These are phyloP conservation scores for Chrysanthemum seticuspe DNA, from an alignment of 129 eudicot species.

Conservation along the genomic window DNA sequence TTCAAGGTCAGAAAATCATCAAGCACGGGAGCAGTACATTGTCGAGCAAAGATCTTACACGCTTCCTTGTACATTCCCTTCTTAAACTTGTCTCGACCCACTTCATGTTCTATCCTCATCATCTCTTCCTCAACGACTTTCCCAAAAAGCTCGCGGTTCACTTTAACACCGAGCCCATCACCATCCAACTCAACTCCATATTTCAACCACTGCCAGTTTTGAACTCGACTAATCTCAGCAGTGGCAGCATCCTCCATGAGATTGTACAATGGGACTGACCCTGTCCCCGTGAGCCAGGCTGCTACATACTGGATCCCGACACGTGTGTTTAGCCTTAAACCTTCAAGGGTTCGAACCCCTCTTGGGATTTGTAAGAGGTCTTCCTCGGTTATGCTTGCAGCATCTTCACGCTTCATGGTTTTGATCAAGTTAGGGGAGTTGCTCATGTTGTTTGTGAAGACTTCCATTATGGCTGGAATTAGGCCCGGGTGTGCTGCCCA, in stretches of 20 bases:
- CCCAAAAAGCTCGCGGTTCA: slow-evolving; percentile 60
- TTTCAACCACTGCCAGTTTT: slow-evolving; percentile 96
- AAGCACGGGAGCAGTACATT: slow-evolving; percentile 52
- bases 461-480: slow-evolving; percentile 80
- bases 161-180: slow-evolving; percentile 69
- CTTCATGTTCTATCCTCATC: slow-evolving; percentile 74
- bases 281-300: slow-evolving; percentile 90
- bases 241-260: slow-evolving; percentile 99
- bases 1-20: slow-evolving; percentile 83
- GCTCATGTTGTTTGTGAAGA: slow-evolving; percentile 70
- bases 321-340: slow-evolving; percentile 83
- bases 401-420: slow-evolving; percentile 60
- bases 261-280: slow-evolving; percentile 87
- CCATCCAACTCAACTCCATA: slow-evolving; percentile 76
- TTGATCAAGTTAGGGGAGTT: slow-evolving; percentile 59
- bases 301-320: slow-evolving; percentile 92
- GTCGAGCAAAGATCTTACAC: slow-evolving; percentile 61
- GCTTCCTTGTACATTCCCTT: slow-evolving; percentile 92
- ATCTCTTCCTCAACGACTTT: slow-evolving; percentile 82
- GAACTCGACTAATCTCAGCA: slow-evolving; percentile 91
- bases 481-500: slow-evolving; percentile 99
- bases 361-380: slow-evolving; percentile 75
- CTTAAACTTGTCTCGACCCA: slow-evolving; percentile 60
- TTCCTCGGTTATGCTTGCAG: slow-evolving; percentile 55
- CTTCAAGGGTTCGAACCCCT: slow-evolving; percentile 86